A percentile compares a stretch with the other conserved stretches of the same genome.
These are phyloP conservation scores for Nigrograna mackinnonii DNA, from an alignment of 2,329 filamentous ascomycete genomes.

Conservation along the genomic window DNA sequence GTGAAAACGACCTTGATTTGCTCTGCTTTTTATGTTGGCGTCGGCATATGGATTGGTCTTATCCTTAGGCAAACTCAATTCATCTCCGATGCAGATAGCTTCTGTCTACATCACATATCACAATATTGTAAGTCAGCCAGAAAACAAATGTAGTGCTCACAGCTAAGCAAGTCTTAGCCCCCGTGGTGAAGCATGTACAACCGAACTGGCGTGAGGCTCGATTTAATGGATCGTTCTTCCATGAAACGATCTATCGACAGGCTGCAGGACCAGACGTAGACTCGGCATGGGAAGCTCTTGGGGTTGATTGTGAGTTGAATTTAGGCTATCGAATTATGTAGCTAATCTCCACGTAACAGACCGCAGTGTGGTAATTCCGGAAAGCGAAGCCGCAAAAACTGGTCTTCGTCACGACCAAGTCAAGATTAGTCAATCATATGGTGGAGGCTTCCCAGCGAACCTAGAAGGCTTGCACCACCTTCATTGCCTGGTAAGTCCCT, in stretches of 20 bases:
- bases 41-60: neutral
- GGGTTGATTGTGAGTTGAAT: constrained; percentile 55
- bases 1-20: neutral
- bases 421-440: constrained; percentile 58
- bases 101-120: constrained; percentile 31
- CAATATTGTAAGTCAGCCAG: constrained; percentile 26
- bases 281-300: constrained; percentile 58
- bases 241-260: constrained; percentile 58
- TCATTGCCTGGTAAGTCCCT: constrained; percentile 57
- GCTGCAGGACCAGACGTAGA: constrained; percentile 58
- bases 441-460: constrained; percentile 63
- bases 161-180: constrained; percentile 19
- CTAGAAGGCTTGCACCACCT: constrained; percentile 61
- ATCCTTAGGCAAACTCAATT: constrained; percentile 1
- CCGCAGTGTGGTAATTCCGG: constrained; percentile 51
- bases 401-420: constrained; percentile 61
- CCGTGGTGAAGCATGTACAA: constrained; percentile 43
- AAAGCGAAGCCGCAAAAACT: constrained; percentile 52
- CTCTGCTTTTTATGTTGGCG: neutral
- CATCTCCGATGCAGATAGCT: constrained; percentile 21
- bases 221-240: constrained; percentile 62
- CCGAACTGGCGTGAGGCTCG: constrained; percentile 44
- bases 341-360: too few species aligned
- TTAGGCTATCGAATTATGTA: too few species aligned
- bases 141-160: neutral